phyloP scores from a whole-genome alignment of 164 flowering plant genomes.

The Stephania cephalantha region DNA sequence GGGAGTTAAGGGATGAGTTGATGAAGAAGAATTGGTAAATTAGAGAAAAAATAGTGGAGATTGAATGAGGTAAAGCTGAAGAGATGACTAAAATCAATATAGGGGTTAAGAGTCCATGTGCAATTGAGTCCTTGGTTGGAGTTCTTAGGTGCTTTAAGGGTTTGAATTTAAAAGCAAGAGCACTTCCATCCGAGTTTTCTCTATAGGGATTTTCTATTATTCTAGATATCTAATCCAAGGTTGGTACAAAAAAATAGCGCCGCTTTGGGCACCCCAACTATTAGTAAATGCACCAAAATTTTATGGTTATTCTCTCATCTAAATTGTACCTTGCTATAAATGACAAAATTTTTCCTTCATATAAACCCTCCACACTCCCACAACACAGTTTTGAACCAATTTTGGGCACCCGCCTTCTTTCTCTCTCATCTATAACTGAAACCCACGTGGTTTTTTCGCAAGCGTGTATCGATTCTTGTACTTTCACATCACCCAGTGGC shows the following conservation, averaged over 20 bases:
- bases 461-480: too few relatives aligned
- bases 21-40: slow-evolving; percentile 24
- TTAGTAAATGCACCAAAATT: too few relatives aligned
- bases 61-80: neutral
- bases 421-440: too few relatives aligned
- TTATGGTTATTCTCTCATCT: too few relatives aligned
- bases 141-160: slow-evolving; percentile 34
- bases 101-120: slow-evolving; percentile 21
- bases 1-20: slow-evolving; percentile 25
- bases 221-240: slow-evolving; percentile 28
- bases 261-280: too few relatives aligned
- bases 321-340: too few relatives aligned
- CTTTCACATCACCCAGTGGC: too few relatives aligned
- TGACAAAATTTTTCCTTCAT: too few relatives aligned
- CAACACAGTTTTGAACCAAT: too few relatives aligned
- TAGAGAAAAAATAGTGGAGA: slow-evolving; percentile 8
- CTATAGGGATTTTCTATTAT: slow-evolving; percentile 21
- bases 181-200: slow-evolving; percentile 25
- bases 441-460: too few relatives aligned
- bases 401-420: too few relatives aligned
- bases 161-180: slow-evolving; percentile 22
- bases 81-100: slow-evolving; percentile 18
- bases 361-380: too few relatives aligned
- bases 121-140: slow-evolving; percentile 35
- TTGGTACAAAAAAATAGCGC: neutral